phyloP scores from a whole-genome alignment of 371 early-diverging fungal species.

The Umbelopsis sp. region DNA sequence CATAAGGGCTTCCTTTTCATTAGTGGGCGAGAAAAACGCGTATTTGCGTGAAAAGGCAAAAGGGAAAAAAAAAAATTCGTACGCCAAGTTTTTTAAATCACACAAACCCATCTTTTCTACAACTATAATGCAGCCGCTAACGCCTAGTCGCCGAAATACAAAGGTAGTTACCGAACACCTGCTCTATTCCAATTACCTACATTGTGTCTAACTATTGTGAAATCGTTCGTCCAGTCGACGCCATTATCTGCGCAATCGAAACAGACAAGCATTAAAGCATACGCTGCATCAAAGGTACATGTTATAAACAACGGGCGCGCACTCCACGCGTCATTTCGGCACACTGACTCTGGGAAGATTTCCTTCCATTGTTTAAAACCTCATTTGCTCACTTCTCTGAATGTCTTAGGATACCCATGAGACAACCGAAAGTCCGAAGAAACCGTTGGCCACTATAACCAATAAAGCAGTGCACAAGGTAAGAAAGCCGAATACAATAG shows the following conservation, averaged over 20 bases:
- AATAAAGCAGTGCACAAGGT: neutral
- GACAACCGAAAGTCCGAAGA: conserved; percentile 12
- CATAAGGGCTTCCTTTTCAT: neutral
- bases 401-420: neutral
- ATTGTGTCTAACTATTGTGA: too few species aligned
- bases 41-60: too few species aligned
- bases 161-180: neutral
- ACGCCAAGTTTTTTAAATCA: too few species aligned
- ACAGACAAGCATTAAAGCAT: conserved; percentile 6
- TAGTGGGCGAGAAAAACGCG: too few species aligned
- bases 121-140: too few species aligned
- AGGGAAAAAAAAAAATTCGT: too few species aligned
- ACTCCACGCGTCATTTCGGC: too few species aligned
- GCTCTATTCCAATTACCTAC: neutral
- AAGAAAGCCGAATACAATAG: neutral
- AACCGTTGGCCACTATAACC: neutral
- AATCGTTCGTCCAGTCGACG: conserved; percentile 20
- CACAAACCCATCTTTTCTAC: too few species aligned
- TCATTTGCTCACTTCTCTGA: neutral
- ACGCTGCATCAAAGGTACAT: neutral
- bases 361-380: neutral
- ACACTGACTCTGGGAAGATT: neutral
- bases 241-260: conserved; percentile 2
- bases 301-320: too few species aligned
- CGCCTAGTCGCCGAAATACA: neutral